Percentiles rank a stretch among this genome's conserved stretches.
Conservation (phyloP, 208 protist species). For the Trypanosoma mega region DNA sequence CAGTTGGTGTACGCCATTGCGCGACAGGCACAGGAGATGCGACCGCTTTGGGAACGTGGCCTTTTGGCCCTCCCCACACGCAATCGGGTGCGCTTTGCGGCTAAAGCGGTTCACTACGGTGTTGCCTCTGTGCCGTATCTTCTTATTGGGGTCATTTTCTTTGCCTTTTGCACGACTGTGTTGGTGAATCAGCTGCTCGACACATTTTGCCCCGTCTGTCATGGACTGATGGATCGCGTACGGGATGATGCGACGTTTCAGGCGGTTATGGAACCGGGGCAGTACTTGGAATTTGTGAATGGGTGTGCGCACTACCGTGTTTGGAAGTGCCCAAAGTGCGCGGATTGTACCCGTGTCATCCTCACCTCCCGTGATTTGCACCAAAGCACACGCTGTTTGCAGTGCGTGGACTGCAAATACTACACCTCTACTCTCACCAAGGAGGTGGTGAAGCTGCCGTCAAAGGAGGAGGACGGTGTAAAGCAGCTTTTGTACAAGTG, state of each 20-base stretch:
- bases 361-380: slow-evolving; percentile 80
- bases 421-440: slow-evolving; percentile 78
- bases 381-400: slow-evolving; percentile 73
- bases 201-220: slow-evolving; percentile 74
- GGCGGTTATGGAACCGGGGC: slow-evolving; percentile 59
- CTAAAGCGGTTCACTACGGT: slow-evolving; percentile 64
- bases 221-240: slow-evolving; percentile 69
- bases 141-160: slow-evolving; percentile 52
- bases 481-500: slow-evolving; percentile 79
- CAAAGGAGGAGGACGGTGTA: slow-evolving; percentile 76
- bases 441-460: slow-evolving; percentile 76
- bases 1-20: slow-evolving; percentile 89
- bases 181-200: slow-evolving; percentile 71
- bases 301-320: slow-evolving; percentile 82
- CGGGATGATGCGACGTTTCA: slow-evolving; percentile 64
- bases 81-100: slow-evolving; percentile 69
- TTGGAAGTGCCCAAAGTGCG: slow-evolving; percentile 76
- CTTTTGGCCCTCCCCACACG: slow-evolving; percentile 56
- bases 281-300: slow-evolving; percentile 78
- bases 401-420: slow-evolving; percentile 87
- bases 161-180: slow-evolving; percentile 55
- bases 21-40: slow-evolving; percentile 82
- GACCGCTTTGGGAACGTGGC: slow-evolving; percentile 51
- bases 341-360: slow-evolving; percentile 41
- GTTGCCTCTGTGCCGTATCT: slow-evolving; percentile 61